phyloP scores from a whole-genome alignment of 176 grass and related monocot genomes.

The Thinopyrum elongatum region DNA sequence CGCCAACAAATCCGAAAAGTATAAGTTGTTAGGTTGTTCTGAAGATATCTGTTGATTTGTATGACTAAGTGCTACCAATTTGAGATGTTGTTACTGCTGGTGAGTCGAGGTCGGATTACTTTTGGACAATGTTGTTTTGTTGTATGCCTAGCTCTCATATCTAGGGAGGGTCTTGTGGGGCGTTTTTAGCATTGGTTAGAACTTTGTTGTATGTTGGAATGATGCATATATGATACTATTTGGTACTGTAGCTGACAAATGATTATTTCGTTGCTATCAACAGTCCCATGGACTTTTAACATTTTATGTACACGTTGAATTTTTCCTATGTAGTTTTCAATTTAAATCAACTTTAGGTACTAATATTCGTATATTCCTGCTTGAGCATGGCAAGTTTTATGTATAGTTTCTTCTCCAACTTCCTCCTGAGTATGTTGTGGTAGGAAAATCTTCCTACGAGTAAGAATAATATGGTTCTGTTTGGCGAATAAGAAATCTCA shows the following conservation, averaged over 20 bases:
- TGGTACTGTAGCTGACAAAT: background rate
- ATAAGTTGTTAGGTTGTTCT: background rate
- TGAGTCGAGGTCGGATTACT: background rate
- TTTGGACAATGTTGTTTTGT: background rate
- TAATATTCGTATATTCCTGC: background rate
- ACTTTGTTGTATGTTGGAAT: background rate
- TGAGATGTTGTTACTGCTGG: background rate
- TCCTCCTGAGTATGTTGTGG: background rate
- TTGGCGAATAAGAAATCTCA: background rate
- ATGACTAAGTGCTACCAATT: background rate
- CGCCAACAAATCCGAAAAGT: background rate
- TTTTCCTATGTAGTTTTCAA: background rate
- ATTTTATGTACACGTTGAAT: background rate
- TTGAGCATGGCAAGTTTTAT: background rate
- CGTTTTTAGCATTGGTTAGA: background rate
- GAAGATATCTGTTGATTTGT: background rate
- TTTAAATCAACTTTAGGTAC: background rate
- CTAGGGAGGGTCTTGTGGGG: background rate
- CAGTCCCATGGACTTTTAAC: background rate
- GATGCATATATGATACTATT: background rate
- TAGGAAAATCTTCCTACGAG: background rate
- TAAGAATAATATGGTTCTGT: background rate
- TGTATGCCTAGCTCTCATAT: background rate
- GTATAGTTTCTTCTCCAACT: background rate
- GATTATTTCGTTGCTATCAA: background rate